These are phyloP conservation scores for Fusarium continuum DNA, from an alignment of 2,329 filamentous ascomycete genomes.

Conservation along the genomic window DNA sequence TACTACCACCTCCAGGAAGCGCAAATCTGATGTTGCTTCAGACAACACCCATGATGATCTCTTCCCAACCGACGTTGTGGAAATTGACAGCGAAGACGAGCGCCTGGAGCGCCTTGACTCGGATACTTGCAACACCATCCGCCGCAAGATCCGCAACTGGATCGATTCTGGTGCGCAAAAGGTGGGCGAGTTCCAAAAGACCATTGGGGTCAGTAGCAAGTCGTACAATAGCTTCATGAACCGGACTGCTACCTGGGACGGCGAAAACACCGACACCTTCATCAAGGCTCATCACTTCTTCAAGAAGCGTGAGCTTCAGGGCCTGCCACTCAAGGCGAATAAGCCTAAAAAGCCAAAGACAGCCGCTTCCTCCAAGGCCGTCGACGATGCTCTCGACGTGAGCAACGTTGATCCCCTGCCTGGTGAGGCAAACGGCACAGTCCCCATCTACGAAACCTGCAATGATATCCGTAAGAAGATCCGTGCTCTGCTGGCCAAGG, in stretches of 20 bases:
- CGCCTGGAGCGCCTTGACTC: conserved; percentile 11
- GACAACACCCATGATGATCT: conserved; percentile 27
- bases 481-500: conserved; percentile 54
- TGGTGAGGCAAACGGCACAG: conserved; percentile 56
- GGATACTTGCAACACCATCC: conserved; percentile 40
- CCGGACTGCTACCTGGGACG: conserved; percentile 53
- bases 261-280: conserved; percentile 48
- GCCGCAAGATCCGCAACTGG: conserved; percentile 40
- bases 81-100: conserved; percentile 34
- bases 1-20: conserved; percentile 28
- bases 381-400: conserved; percentile 50
- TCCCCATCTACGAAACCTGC: conserved; percentile 65
- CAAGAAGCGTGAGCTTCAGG: conserved; percentile 59
- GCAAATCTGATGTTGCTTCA: conserved; percentile 33
- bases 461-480: conserved; percentile 68
- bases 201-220: conserved; percentile 51
- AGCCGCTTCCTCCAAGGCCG: conserved; percentile 37
- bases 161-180: conserved; percentile 42
- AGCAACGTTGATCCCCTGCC: conserved; percentile 52
- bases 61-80: conserved; percentile 31
- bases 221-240: conserved; percentile 59
- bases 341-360: conserved; percentile 47
- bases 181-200: conserved; percentile 57
- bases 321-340: conserved; percentile 50
- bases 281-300: conserved; percentile 55